Evolutionary conservation across 148 eudicot genomes (phyloP).

Genomic region (Persicaria tinctoria): DNA sequence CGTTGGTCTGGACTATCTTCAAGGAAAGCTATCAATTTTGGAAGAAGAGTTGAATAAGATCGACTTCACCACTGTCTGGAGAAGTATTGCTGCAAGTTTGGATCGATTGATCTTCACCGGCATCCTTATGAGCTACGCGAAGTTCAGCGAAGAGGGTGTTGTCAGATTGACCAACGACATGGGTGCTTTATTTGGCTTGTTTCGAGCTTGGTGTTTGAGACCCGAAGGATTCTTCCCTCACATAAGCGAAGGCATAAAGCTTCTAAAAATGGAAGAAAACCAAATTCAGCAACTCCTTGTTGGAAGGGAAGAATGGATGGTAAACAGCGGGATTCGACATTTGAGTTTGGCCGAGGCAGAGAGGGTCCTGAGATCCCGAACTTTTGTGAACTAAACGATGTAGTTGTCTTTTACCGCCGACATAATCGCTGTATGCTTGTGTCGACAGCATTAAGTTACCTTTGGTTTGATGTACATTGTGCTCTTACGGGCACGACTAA

Average conservation of each 20-base stretch:
- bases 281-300: conserved; percentile 29
- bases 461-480: background rate
- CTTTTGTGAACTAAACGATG: conserved; percentile 12
- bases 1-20: conserved; percentile 69
- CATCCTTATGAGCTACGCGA: conserved; percentile 50
- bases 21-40: conserved; percentile 55
- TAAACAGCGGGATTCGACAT: conserved; percentile 58
- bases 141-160: conserved; percentile 69
- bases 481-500: too few species aligned
- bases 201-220: conserved; percentile 87
- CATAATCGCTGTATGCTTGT: background rate
- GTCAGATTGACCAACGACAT: conserved; percentile 61
- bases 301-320: conserved; percentile 56
- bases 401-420: background rate
- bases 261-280: conserved; percentile 55
- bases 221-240: conserved; percentile 91
- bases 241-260: conserved; percentile 53
- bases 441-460: background rate
- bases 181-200: conserved; percentile 64
- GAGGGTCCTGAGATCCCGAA: conserved; percentile 39
- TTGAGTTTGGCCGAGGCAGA: conserved; percentile 56
- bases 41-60: conserved; percentile 53
- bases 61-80: conserved; percentile 80
- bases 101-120: conserved; percentile 54
- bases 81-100: conserved; percentile 50